Percentiles rank a stretch among this genome's conserved stretches.
Evolutionary conservation across 805 yeast species (phyloP).

Genomic region (Cyberlindnera mycetangii): DNA sequence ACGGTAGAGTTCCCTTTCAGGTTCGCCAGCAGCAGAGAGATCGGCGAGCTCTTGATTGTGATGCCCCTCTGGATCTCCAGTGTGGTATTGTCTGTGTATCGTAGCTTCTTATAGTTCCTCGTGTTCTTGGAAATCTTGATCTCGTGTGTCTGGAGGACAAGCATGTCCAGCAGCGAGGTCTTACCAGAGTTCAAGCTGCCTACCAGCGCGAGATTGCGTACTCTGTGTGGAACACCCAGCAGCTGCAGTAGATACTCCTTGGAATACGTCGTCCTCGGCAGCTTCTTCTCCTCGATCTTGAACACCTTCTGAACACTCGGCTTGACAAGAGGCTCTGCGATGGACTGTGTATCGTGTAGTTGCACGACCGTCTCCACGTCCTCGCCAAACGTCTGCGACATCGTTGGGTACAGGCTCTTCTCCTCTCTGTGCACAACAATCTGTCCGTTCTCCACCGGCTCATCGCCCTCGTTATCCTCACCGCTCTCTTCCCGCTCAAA

Average conservation of each 20-base stretch:
- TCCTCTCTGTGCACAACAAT: conserved; percentile 43
- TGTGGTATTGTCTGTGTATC: conserved; percentile 70
- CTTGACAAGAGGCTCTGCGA: conserved; percentile 62
- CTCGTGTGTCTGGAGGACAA: conserved; percentile 65
- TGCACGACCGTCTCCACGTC: conserved; percentile 65
- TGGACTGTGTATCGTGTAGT: conserved; percentile 49
- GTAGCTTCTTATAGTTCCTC: conserved; percentile 50
- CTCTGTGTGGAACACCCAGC: conserved; percentile 54
- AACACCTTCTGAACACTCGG: conserved; percentile 43
- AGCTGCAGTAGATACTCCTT: conserved; percentile 57
- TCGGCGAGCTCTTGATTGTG: conserved; percentile 59
- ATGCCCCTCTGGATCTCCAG: conserved; percentile 71
- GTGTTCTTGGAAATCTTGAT: conserved; percentile 53
- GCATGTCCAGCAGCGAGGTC: conserved; percentile 68
- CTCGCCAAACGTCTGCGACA: conserved; percentile 49
- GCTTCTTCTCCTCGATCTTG: conserved; percentile 45
- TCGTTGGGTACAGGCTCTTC: conserved; percentile 39
- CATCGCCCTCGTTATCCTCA: conserved; percentile 21
- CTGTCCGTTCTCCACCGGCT: conserved; percentile 16
- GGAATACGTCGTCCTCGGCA: conserved; percentile 62
- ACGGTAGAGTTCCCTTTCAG: conserved; percentile 51
- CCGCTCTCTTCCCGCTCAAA: conserved; percentile 24
- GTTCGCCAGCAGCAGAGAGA: conserved; percentile 57
- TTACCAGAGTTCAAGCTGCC: conserved; percentile 88
- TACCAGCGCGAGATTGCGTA: conserved; percentile 72